Evolutionary conservation across 1,139 yeast species (phyloP).

Genomic region (Saccharomyces hybrid): DNA sequence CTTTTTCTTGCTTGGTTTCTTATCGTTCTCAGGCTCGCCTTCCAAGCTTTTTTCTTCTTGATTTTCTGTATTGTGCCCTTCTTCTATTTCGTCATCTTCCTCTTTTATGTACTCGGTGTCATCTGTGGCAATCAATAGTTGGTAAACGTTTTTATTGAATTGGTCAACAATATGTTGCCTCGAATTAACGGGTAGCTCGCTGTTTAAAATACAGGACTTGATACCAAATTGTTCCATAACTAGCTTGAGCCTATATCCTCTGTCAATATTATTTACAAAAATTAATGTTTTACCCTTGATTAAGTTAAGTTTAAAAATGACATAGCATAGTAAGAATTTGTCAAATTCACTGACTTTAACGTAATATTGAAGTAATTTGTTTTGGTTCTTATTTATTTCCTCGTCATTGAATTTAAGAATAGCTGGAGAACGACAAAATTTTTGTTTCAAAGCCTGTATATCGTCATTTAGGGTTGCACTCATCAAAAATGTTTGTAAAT

Average conservation of each 20-base stretch:
- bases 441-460: constrained; percentile 62
- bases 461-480: constrained; percentile 94
- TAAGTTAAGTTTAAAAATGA: constrained; percentile 79
- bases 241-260: constrained; percentile 87
- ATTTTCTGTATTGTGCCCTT: constrained; percentile 29
- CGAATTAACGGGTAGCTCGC: constrained; percentile 89
- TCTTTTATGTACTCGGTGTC: constrained; percentile 60
- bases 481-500: constrained; percentile 87
- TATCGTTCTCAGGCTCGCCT: constrained; percentile 15
- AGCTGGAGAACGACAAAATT: constrained; percentile 83
- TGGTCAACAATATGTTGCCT: constrained; percentile 93
- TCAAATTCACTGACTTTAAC: constrained; percentile 85
- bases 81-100: constrained; percentile 43
- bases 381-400: constrained; percentile 43
- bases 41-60: constrained; percentile 15
- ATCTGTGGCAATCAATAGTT: constrained; percentile 89
- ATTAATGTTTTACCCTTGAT: constrained; percentile 87
- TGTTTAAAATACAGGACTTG: constrained; percentile 77
- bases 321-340: constrained; percentile 83
- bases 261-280: constrained; percentile 89
- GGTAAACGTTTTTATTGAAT: constrained; percentile 84
- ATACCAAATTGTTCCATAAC: constrained; percentile 95
- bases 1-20: constrained; percentile 18
- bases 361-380: constrained; percentile 72
- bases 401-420: constrained; percentile 71